These are phyloP conservation scores for Ceratocystis smalleyi DNA, from an alignment of 2,329 filamentous ascomycete species.

Conservation along the genomic window DNA sequence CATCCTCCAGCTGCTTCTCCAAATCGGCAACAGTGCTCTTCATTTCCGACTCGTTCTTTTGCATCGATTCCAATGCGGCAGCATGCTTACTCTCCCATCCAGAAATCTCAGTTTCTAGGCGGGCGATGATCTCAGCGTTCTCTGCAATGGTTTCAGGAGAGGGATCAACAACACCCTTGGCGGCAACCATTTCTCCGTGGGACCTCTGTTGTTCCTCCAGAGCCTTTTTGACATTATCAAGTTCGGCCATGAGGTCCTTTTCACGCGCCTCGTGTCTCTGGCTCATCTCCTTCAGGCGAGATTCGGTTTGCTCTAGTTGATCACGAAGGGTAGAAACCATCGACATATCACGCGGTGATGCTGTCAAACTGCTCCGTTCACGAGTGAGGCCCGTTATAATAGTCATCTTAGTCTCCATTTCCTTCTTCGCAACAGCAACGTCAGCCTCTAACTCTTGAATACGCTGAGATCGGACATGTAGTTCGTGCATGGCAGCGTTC, in stretches of 20 bases:
- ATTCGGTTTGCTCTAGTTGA: constrained; percentile 75
- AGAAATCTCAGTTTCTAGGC: constrained; percentile 55
- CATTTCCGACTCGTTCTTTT: constrained; percentile 57
- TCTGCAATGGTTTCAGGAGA: constrained; percentile 12
- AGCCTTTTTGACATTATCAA: constrained; percentile 34
- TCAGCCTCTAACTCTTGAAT: constrained; percentile 83
- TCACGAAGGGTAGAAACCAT: constrained; percentile 76
- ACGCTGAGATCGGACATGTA: constrained; percentile 72
- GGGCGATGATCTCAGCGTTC: constrained; percentile 30
- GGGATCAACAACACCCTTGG: background rate
- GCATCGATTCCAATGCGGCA: constrained; percentile 52
- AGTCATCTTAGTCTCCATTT: constrained; percentile 93
- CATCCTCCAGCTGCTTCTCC: constrained; percentile 42
- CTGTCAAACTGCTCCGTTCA: constrained; percentile 78
- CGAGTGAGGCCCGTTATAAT: constrained; percentile 89
- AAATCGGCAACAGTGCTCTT: constrained; percentile 57
- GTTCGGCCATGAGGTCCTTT: constrained; percentile 54
- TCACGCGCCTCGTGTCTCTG: constrained; percentile 60
- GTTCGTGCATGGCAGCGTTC: constrained; percentile 81
- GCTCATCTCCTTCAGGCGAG: constrained; percentile 58
- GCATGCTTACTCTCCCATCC: constrained; percentile 66
- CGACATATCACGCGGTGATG: constrained; percentile 74
- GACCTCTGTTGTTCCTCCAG: constrained; percentile 14
- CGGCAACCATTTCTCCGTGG: background rate
- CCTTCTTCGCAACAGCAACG: constrained; percentile 68